Evolutionary conservation across 768 basidiomycete genomes (phyloP).

Genomic region (Termitomyces eurrhizus): DNA sequence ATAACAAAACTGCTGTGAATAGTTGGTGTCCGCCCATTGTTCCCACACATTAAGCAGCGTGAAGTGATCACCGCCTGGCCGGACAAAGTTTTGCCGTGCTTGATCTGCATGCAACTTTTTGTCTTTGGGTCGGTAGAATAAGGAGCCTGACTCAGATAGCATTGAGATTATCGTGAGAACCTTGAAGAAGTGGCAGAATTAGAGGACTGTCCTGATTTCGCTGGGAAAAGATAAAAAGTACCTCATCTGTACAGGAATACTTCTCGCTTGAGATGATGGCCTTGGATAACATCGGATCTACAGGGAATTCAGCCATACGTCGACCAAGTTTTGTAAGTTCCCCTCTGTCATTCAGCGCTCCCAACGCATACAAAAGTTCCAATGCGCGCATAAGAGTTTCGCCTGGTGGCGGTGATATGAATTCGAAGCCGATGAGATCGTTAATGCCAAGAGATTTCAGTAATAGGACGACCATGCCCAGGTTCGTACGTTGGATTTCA

Average conservation of each 20-base stretch:
- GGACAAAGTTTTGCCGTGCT: conserved; percentile 95
- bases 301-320: conserved; percentile 98
- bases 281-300: conserved; percentile 97
- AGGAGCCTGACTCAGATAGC: conserved; percentile 91
- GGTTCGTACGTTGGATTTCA: conserved; percentile 98
- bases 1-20: conserved; percentile 95
- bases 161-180: conserved; percentile 96
- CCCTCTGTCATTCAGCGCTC: conserved; percentile 93
- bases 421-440: conserved; percentile 97
- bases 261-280: conserved; percentile 94
- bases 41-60: conserved; percentile 98
- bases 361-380: conserved; percentile 91
- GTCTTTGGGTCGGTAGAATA: conserved; percentile 97
- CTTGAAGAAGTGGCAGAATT: conserved; percentile 31
- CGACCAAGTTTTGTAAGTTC: conserved; percentile 97
- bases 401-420: conserved; percentile 96
- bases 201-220: not conserved
- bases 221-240: conserved; percentile 28
- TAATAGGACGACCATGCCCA: conserved; percentile 91
- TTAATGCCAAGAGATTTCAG: conserved; percentile 98
- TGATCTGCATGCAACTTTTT: conserved; percentile 98
- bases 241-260: conserved; percentile 95
- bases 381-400: conserved; percentile 96
- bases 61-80: conserved; percentile 95
- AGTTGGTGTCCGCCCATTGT: conserved; percentile 98